Percentiles rank a stretch among this genome's conserved stretches.
These are phyloP conservation scores for Hypoxylon sp. DNA, from an alignment of 2,329 filamentous ascomycete species.

Conservation along the genomic window DNA sequence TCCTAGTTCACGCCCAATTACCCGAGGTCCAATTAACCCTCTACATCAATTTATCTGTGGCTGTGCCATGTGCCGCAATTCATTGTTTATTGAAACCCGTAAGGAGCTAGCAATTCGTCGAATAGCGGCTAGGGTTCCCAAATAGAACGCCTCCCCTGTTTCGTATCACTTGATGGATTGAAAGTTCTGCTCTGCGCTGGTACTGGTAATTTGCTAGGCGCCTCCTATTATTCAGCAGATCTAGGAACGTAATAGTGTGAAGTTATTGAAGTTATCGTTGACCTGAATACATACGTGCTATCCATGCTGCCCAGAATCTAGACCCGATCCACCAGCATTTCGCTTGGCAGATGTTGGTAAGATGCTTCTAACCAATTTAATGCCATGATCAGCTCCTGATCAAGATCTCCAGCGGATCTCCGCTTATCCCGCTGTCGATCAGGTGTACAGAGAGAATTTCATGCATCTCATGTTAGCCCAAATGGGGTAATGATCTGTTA, in stretches of 20 bases:
- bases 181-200: background rate
- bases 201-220: background rate
- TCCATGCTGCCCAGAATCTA: constrained; percentile 10
- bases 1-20: constrained; percentile 5
- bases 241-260: background rate
- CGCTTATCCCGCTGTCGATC: constrained; percentile 14
- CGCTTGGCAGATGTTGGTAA: constrained; percentile 12
- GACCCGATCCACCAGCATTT: constrained; percentile 14
- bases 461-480: constrained; percentile 7
- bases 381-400: constrained; percentile 36
- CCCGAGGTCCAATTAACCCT: constrained; percentile 13
- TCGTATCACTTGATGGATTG: constrained; percentile 9
- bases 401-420: constrained; percentile 35
- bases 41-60: constrained; percentile 10
- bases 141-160: constrained; percentile 11
- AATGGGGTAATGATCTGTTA: constrained; percentile 22
- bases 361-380: constrained; percentile 36
- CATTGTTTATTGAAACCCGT: background rate
- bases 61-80: constrained; percentile 5
- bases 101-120: background rate
- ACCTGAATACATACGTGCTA: constrained; percentile 10
- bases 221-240: background rate
- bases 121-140: constrained; percentile 11
- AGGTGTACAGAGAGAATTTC: constrained; percentile 2
- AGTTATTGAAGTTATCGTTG: constrained; percentile 1